Evolutionary conservation across 257 asterid genomes (phyloP).

Genomic region (Oldenlandia corymbosa): DNA sequence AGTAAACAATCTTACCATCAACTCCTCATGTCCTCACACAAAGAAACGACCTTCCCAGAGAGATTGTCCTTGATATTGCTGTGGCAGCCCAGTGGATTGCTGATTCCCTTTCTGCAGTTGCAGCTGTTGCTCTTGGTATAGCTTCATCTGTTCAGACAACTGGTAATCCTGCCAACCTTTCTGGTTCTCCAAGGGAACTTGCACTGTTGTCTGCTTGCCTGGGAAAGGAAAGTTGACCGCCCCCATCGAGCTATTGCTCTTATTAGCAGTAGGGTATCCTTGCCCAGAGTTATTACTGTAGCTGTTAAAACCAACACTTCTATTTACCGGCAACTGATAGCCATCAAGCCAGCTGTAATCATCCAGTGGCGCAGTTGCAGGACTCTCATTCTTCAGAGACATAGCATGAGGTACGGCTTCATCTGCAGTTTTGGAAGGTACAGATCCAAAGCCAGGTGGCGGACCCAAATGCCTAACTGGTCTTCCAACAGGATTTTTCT

Average conservation of each 20-base stretch:
- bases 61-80: constrained; percentile 73
- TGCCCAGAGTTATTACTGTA: constrained; percentile 42
- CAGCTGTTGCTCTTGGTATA: constrained; percentile 54
- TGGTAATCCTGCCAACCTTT: constrained; percentile 50
- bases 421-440: constrained; percentile 53
- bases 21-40: constrained; percentile 33
- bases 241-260: constrained; percentile 43
- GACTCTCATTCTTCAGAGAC: constrained; percentile 37
- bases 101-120: constrained; percentile 55
- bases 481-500: constrained; percentile 84
- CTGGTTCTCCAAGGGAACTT: constrained; percentile 47
- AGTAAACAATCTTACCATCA: constrained; percentile 33
- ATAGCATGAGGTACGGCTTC: constrained; percentile 38
- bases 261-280: constrained; percentile 32
- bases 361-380: constrained; percentile 45
- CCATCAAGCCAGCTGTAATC: constrained; percentile 95
- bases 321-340: constrained; percentile 55
- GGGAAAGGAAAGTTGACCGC: constrained; percentile 68
- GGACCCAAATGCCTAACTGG: constrained; percentile 89
- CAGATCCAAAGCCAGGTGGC: constrained; percentile 95
- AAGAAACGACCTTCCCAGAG: constrained; percentile 36
- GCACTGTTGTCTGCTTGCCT: constrained; percentile 62
- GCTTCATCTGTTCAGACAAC: constrained; percentile 45
- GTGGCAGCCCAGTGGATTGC: constrained; percentile 45
- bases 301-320: constrained; percentile 43